Evolutionary conservation across 148 eudicot genomes (phyloP).

Genomic region (Chenopodium berlandieri): DNA sequence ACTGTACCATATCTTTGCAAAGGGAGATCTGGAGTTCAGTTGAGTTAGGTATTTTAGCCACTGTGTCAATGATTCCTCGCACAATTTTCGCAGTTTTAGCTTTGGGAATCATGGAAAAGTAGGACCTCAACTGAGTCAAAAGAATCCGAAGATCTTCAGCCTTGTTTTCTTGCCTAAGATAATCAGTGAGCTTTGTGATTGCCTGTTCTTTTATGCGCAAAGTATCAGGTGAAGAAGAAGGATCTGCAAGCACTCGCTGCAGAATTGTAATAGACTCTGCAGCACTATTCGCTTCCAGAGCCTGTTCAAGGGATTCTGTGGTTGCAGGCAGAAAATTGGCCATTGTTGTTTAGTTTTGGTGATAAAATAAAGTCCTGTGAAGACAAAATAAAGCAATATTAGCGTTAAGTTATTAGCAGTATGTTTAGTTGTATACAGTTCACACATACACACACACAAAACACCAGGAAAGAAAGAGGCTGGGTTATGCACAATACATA

Average conservation of each 20-base stretch:
- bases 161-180: conserved; percentile 39
- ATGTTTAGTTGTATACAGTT: too few relatives aligned
- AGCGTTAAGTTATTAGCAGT: neutral
- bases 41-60: conserved; percentile 46
- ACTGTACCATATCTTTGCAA: conserved; percentile 51
- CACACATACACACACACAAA: too few relatives aligned
- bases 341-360: conserved; percentile 22
- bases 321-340: conserved; percentile 37
- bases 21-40: conserved; percentile 49
- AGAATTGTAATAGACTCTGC: conserved; percentile 45
- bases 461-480: too few relatives aligned
- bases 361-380: neutral
- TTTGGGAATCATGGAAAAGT: conserved; percentile 41
- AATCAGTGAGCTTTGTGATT: conserved; percentile 41
- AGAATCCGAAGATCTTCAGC: conserved; percentile 45
- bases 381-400: neutral
- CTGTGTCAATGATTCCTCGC: conserved; percentile 48
- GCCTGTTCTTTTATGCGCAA: conserved; percentile 46
- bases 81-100: conserved; percentile 55
- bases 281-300: conserved; percentile 41
- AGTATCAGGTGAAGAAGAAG: conserved; percentile 44
- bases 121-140: conserved; percentile 42
- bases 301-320: conserved; percentile 42
- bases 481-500: too few relatives aligned
- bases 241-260: conserved; percentile 40